These are phyloP conservation scores for Zoysia matrella DNA, from an alignment of 202 grass and related monocot species.

Conservation along the genomic window DNA sequence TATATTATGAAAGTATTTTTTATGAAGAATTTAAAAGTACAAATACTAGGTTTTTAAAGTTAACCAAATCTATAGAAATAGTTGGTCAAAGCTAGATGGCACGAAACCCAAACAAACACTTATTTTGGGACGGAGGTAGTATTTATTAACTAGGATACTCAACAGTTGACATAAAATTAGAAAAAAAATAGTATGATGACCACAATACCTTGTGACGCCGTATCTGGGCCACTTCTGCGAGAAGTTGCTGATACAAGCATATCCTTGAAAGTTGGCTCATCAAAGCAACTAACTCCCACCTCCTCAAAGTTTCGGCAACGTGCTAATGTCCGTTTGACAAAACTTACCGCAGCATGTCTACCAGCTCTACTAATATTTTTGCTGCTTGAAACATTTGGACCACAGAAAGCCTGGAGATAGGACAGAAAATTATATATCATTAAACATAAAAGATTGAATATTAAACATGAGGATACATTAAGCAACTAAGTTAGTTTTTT, in stretches of 20 bases:
- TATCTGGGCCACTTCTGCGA: slow-evolving; percentile 51
- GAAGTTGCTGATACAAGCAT: slow-evolving; percentile 65
- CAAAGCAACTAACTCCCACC: slow-evolving; percentile 66
- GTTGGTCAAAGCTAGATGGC: no score
- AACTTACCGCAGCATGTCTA: slow-evolving; percentile 68
- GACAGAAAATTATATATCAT: slow-evolving; percentile 21
- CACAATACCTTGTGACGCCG: slow-evolving; percentile 53
- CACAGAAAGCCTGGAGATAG: slow-evolving; percentile 58
- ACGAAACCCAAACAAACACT: no score
- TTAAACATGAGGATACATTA: slow-evolving; percentile 8
- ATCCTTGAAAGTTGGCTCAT: slow-evolving; percentile 74
- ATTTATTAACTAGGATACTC: background rate
- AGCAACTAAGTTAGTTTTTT: slow-evolving; percentile 12
- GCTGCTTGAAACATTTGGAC: slow-evolving; percentile 38
- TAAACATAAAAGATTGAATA: slow-evolving; percentile 14
- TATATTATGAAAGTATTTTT: no score
- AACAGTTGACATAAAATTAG: slow-evolving; percentile 9
- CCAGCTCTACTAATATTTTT: slow-evolving; percentile 72
- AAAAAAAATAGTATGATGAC: background rate
- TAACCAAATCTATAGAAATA: no score
- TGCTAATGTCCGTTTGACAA: slow-evolving; percentile 69
- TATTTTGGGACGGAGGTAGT: no score
- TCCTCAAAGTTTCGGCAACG: slow-evolving; percentile 68
- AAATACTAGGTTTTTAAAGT: no score
- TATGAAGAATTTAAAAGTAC: no score